phyloP scores from a whole-genome alignment of 768 basidiomycete species.

The Calocybe indica region DNA sequence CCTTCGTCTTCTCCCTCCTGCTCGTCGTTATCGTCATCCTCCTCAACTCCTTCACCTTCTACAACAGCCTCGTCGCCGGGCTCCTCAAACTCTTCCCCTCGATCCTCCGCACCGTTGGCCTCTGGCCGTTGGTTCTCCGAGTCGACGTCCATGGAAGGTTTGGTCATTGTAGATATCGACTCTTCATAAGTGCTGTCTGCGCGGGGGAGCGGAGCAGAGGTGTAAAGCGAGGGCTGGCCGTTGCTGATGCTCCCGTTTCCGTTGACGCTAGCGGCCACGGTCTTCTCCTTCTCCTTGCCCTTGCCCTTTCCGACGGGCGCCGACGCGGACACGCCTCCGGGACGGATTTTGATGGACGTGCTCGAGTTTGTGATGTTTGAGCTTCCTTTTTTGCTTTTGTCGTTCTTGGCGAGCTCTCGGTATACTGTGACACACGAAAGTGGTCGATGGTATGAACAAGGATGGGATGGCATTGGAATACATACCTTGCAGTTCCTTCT shows the following conservation, averaged over 20 bases:
- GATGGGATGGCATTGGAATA: conserved; percentile 1
- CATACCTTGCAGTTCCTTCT: conserved; percentile 60
- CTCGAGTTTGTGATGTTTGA: conserved; percentile 16
- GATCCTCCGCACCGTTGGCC: conserved; percentile 27
- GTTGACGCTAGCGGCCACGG: conserved; percentile 6
- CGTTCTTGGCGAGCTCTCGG: conserved; percentile 55
- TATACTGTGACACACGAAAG: conserved; percentile 39
- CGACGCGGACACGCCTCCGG: conserved; percentile 16
- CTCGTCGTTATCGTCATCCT: conserved; percentile 36
- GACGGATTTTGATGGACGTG: conserved; percentile 13
- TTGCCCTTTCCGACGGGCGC: conserved; percentile 17
- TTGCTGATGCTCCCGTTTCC: not conserved
- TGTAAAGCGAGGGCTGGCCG: not conserved
- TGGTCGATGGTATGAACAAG: not conserved
- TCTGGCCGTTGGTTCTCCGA: conserved; percentile 24
- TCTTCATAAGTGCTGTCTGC: not conserved
- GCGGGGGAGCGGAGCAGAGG: not conserved
- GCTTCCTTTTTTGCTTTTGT: conserved; percentile 44
- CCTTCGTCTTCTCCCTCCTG: conserved; percentile 28
- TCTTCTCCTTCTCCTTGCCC: conserved; percentile 24
- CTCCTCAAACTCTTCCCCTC: conserved; percentile 12
- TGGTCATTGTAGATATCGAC: not conserved
- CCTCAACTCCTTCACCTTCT: conserved; percentile 29
- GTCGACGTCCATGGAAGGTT: conserved; percentile 6
- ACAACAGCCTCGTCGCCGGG: conserved; percentile 31